Base-by-base conservation (phyloP, 2,329 filamentous ascomycete genomes). In the Ilyonectria mors-panacis region DNA sequence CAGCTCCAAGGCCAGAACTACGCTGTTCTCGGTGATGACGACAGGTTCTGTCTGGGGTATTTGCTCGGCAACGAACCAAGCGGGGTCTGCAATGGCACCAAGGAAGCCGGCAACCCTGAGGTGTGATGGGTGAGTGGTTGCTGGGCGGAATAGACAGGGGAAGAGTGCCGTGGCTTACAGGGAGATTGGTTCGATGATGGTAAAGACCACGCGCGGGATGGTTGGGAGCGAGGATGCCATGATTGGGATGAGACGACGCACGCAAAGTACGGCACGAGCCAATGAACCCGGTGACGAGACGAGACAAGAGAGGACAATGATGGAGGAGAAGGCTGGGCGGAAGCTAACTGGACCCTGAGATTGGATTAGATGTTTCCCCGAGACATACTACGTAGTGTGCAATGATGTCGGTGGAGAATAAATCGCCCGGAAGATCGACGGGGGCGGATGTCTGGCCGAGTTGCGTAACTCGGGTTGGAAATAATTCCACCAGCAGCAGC, bases 151-250 rank as follows among this genome's bases (percentile, higher is more conserved):
- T 33, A 45, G 53, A 66, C 44, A 65, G 39, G 44, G 26, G n/a
- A 21, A 21, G 57, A 28, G 48, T 17, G 50, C 33, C 28, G 28
- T 30, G 76, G 37, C 86, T 81, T 85, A 92, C 90, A 92, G 84
- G 21, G 90, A 91, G 66, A 93, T 82, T 35, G 92, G 92, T 79
- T 94, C 92, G 47, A 93, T 76, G 60, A 93, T 78, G 33, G 89
- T 92, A 71, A 94, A 93, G 55, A 93, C 82, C 54, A 92, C 78
- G 66, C 90, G 85, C 13, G 92, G 92, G 74, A 93, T 84, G 3
- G 84, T 76, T 2, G 92, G 91, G 23, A 94, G 84, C 68, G 87
- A 85, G 30, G 89, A 85, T 12, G 89, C 83, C 90, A 92, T 92
- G 54, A 51, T 72, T 50, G 33, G 19, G n/a, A 10, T 28, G 6